Base-by-base conservation (phyloP, 768 basidiomycete genomes). In the Dentipellis sp. region DNA sequence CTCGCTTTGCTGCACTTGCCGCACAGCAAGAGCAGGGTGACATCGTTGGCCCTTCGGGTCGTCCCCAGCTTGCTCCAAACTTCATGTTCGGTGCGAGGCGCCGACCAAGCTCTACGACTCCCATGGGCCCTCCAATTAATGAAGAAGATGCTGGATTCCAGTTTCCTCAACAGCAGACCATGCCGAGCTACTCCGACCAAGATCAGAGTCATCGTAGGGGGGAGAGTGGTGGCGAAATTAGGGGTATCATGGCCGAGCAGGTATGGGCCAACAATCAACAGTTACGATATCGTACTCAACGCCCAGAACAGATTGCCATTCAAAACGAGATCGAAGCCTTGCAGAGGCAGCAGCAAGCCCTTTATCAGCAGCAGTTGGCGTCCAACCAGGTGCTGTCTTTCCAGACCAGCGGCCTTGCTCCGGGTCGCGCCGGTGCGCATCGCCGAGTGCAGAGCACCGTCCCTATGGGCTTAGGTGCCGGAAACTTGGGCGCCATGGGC, bases 241-340 rank as follows among this genome's bases (percentile, higher is more conserved):
- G 81, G 36, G 89, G 89, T 22, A 88, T 94, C 56, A 94, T 97
- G 91, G 92, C 92, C 6, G 93, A 97, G 70, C 95, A 97, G 80
- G 93, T 91, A 61, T 59, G 73, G 58, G 5, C 10, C 10, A 49
- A 10, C n/a, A 37, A 23, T 45, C 58, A 35, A 22, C 48, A n/a
- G 56, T 52, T 38, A 40, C 34, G 38, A 1, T 37, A 3, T 6
- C 29, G 29, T 29, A 3, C 37, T 51, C 54, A 39, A 38, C 57
- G 45, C 37, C 29, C 36, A 8, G 23, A 37, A 22, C 65, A 91
- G 89, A 89, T 94, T 65, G 91, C 91, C 47, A 66, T 95, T 56
- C 93, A 94, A 71, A 91, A 69, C 63, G 91, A 95, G 70, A 94
- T 94, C 61, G 92, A 93, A 71, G 87, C 80, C 4, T 74, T 95